A percentile compares a stretch with the other conserved stretches of the same genome.
Conservation (phyloP, 805 yeast genomes). For the Monosporozyma aquatica region DNA sequence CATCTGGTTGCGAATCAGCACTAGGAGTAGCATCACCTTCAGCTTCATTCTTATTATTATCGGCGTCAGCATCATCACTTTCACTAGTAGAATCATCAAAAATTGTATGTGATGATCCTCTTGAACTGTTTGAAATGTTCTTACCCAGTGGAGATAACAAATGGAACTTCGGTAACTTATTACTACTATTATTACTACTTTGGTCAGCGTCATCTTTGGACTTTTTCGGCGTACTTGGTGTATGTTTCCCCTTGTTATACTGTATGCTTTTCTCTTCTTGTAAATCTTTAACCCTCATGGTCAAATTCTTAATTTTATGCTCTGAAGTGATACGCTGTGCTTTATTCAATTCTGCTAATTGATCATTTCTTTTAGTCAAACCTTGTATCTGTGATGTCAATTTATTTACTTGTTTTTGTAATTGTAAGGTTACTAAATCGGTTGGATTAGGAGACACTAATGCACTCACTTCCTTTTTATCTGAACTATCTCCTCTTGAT, state of each 20-base stretch:
- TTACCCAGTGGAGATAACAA: conserved; percentile 19
- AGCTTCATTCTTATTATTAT: background rate
- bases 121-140: conserved; percentile 12
- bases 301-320: background rate
- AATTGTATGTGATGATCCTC: conserved; percentile 9
- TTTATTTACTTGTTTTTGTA: conserved; percentile 31
- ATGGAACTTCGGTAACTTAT: conserved; percentile 15
- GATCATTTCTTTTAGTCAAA: conserved; percentile 26
- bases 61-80: conserved; percentile 1
- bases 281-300: background rate
- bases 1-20: no score
- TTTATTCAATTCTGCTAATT: conserved; percentile 26
- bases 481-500: no score
- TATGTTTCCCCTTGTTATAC: background rate
- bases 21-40: no score
- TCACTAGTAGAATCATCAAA: conserved; percentile 3
- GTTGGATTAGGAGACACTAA: background rate
- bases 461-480: no score
- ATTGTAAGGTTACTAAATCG: conserved; percentile 23
- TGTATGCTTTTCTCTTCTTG: background rate
- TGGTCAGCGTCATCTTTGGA: conserved; percentile 3
- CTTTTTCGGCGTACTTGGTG: background rate
- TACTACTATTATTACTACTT: conserved; percentile 9
- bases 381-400: conserved; percentile 28
- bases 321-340: conserved; percentile 7